These are phyloP conservation scores for Naegleria fowleri DNA, from an alignment of 208 protist genomes.

Conservation along the genomic window DNA sequence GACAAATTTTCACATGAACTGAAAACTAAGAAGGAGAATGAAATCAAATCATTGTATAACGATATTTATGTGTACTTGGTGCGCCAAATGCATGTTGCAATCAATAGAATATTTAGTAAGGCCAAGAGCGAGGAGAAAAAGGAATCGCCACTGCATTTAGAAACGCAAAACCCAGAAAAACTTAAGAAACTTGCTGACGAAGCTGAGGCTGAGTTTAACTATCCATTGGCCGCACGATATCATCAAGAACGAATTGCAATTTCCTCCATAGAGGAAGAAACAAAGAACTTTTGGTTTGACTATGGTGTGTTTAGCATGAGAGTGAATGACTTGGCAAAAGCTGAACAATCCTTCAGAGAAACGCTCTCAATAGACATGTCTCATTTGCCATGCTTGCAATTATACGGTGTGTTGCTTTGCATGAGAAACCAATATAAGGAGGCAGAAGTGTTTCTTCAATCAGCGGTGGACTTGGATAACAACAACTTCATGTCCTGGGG, in stretches of 20 bases:
- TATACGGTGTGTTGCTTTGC: constrained; percentile 70
- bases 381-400: constrained; percentile 56
- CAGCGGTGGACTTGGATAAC: constrained; percentile 56
- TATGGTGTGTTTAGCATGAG: constrained; percentile 67
- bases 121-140: neutral
- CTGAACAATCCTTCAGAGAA: constrained; percentile 78
- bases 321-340: constrained; percentile 60
- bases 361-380: constrained; percentile 61
- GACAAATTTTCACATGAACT: neutral
- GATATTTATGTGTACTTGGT: constrained; percentile 78
- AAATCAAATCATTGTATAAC: constrained; percentile 60
- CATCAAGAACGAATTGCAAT: constrained; percentile 66
- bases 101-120: constrained; percentile 45
- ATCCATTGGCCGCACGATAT: constrained; percentile 54
- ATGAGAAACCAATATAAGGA: constrained; percentile 64
- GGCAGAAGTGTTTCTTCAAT: constrained; percentile 73
- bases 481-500: constrained; percentile 57
- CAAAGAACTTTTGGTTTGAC: constrained; percentile 57
- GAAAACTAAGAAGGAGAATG: constrained; percentile 22
- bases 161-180: neutral
- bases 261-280: constrained; percentile 28
- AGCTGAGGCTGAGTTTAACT: constrained; percentile 63
- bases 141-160: neutral
- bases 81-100: constrained; percentile 62
- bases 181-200: constrained; percentile 67